Evolutionary conservation across 208 protist species (phyloP), one percentile per base, ranked within the genome.

Genomic region (Trypanosoma mega): DNA sequence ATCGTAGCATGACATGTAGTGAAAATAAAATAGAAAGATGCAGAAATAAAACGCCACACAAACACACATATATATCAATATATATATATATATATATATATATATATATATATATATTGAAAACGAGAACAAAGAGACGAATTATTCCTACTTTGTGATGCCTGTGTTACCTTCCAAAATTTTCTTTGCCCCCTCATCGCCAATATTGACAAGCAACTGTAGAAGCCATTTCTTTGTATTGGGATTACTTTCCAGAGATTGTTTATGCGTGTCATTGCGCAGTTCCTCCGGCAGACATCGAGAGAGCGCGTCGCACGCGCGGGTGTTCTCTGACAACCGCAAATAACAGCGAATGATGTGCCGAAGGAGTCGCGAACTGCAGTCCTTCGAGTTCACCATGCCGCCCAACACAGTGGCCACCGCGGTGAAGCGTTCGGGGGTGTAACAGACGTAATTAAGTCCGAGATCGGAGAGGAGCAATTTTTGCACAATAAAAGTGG

Each of bases 401-500:
- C 87, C 87, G 21, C 76, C 66, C 30, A 99, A 86, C n/a, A 99
- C 97, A 8, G 85, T 90, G 6, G 80, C 84, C 9, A 99, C 96
- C 24, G 94, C 92, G 54, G 88, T 97, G 71, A 99, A 99, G 6
- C 97, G 78, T 30, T 99, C 97, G 18, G 93, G 90, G 2, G 88
- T 98, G 5, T 94, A 82, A 74, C 98, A 99, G 18, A 98, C 98
- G 69, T 99, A 99, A 45, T 85, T 60, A 16, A 99, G 89, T 2
- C 99, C 98, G 41, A 92, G 86, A 12, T 99, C 96, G 29, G 98
- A 97, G 11, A 97, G 76, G 0, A 99, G 78, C 29, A 99, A 98
- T 81, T 99, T 99, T 79, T 99, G 98, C 30, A 99, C 94, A 53
- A 99, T 99, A 75, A 99, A 99, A 23, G 98, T 99, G 9, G 98